Base-by-base conservation (phyloP, 169 alveolate species). In the Eimeria necatrix region DNA sequence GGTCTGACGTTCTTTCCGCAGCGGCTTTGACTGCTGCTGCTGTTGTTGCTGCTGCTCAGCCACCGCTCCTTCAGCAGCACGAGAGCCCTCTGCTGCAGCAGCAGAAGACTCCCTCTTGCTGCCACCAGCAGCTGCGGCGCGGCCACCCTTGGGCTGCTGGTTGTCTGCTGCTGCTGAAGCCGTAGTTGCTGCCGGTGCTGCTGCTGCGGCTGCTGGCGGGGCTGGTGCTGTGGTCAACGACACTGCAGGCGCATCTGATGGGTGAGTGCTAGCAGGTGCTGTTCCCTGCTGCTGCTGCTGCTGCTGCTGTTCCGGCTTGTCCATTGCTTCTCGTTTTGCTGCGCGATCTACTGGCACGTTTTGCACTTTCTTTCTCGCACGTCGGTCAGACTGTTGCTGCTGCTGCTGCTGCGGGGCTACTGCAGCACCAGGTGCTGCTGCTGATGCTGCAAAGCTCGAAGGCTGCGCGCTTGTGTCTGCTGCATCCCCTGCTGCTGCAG, bases 341-440 rank as follows among this genome's bases (percentile, higher is more conserved):
- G 32, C 86, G 26, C 86, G 24, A 18, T 76, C 86, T 18, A 76
- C 64, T 12, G 86, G 52, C 26, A 49, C 61, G 61, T 76, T 76
- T 14, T 76, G 86, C 86, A 76, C 86, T 60, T 76, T 76, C 24
- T 76, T 76, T 26, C 86, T 32, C 4, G 86, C 86, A 4, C 86
- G 86, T 26, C 86, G 24, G 22, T 76, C 86, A 2, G 22, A 32
- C 7, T 32, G 86, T 22, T 76, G 86, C 86, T 76, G 86, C 86
- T 76, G 86, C 86, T 76, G 86, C 61, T 32, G 41, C 26, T 9
- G 64, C 61, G 9, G 64, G 5, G 22, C 64, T 12, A 26, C 60
- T 76, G 61, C 86, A 4, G 48, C 86, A 8, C 22, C 61, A 32
- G 41, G 22, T 32, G 64, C 86, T 48, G 86, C 61, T 3, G 86